These are phyloP conservation scores for Begonia loranthoides DNA, from an alignment of 306 rosid species.

Conservation along the genomic window DNA sequence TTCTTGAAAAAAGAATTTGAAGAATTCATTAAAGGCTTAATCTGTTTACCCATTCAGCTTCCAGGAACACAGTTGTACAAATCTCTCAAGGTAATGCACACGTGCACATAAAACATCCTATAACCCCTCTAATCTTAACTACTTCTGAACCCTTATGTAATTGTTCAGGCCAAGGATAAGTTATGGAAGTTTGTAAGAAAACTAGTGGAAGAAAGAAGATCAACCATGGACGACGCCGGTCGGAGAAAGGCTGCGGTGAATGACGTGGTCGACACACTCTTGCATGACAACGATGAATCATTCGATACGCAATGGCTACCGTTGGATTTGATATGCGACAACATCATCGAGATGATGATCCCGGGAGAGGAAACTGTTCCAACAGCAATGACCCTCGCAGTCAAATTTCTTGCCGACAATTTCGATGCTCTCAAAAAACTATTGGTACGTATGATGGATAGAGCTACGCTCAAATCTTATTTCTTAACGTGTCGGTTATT, in stretches of 20 bases:
- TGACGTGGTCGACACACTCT: constrained; percentile 58
- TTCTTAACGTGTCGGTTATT: too few relatives aligned
- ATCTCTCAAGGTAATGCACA: constrained; percentile 56
- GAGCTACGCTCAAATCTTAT: too few relatives aligned
- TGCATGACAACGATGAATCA: constrained; percentile 33
- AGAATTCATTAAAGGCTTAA: constrained; percentile 74
- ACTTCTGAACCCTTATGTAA: neutral
- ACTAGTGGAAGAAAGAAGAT: constrained; percentile 39
- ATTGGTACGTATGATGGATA: constrained; percentile 23
- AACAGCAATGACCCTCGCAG: constrained; percentile 63
- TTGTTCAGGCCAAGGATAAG: constrained; percentile 60
- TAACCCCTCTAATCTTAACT: neutral
- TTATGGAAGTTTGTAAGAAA: constrained; percentile 50
- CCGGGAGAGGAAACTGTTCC: constrained; percentile 95
- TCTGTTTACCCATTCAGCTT: constrained; percentile 72
- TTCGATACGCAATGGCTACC: constrained; percentile 17
- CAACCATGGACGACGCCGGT: neutral
- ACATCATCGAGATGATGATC: constrained; percentile 70
- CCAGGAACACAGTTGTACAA: constrained; percentile 77
- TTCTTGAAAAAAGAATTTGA: constrained; percentile 50
- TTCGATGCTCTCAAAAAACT: constrained; percentile 43
- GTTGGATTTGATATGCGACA: constrained; percentile 50
- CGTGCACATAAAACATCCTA: neutral
- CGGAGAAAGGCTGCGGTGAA: constrained; percentile 9
- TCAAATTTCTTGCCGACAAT: constrained; percentile 44